phyloP scores from a whole-genome alignment of 1,139 yeast species.

The Hemisphaericaspora xylanilytica region DNA sequence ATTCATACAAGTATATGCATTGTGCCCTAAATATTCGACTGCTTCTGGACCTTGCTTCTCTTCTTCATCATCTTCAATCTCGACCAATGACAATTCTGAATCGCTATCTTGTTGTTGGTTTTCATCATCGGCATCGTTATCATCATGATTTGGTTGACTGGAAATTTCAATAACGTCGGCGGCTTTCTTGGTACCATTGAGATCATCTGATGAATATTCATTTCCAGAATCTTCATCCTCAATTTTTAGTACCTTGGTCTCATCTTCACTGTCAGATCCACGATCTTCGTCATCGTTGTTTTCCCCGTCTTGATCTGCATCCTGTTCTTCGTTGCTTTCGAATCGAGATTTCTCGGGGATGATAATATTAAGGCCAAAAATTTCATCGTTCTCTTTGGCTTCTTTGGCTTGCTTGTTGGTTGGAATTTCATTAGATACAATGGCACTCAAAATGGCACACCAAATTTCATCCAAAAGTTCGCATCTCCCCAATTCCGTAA shows the following conservation, averaged over 20 bases:
- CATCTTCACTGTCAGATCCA: conserved; percentile 26
- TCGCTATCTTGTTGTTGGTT: conserved; percentile 5
- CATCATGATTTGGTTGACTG: conserved; percentile 9
- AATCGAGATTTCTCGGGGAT: conserved; percentile 34
- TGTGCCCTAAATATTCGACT: conserved; percentile 34
- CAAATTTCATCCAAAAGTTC: conserved; percentile 67
- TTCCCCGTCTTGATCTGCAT: no score
- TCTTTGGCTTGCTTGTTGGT: conserved; percentile 20
- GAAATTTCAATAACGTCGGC: not conserved
- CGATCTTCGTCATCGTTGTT: conserved; percentile 18
- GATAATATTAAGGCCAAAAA: conserved; percentile 37
- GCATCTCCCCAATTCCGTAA: conserved; percentile 46
- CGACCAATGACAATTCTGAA: conserved; percentile 13
- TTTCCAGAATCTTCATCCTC: conserved; percentile 25
- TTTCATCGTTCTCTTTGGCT: conserved; percentile 28
- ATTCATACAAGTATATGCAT: conserved; percentile 56
- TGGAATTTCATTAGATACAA: conserved; percentile 39
- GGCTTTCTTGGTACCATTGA: not conserved
- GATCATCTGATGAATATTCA: conserved; percentile 8
- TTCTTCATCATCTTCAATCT: conserved; percentile 25
- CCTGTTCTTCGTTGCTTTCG: conserved; percentile 17
- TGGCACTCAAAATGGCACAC: conserved; percentile 56
- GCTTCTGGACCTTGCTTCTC: no score
- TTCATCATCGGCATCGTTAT: conserved; percentile 10
- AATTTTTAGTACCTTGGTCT: conserved; percentile 23